A percentile compares a stretch with the other conserved stretches of the same genome.
These are phyloP conservation scores for Candida sp. DNA, from an alignment of 1,139 yeast genomes.

Conservation along the genomic window DNA sequence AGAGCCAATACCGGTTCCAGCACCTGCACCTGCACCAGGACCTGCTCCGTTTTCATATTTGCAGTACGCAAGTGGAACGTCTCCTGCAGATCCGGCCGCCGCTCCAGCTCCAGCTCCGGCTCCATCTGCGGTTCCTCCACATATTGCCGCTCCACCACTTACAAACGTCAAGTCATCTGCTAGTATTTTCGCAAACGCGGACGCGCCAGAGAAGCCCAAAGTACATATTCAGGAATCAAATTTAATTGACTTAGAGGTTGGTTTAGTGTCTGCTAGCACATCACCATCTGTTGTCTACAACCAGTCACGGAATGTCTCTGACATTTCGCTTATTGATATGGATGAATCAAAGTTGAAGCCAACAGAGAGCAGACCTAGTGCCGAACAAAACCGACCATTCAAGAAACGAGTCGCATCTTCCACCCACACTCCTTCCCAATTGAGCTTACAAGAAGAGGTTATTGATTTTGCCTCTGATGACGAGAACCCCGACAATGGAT, in stretches of 20 bases:
- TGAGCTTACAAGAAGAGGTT: conserved; percentile 47
- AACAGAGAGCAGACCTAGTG: neutral
- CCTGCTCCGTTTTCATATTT: neutral
- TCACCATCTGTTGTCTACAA: conserved; percentile 24
- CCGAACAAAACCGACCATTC: conserved; percentile 27
- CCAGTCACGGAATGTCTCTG: conserved; percentile 18
- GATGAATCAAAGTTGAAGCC: conserved; percentile 20
- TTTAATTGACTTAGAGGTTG: conserved; percentile 46
- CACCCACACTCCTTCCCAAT: conserved; percentile 32
- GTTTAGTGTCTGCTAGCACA: conserved; percentile 36
- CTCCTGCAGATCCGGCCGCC: neutral
- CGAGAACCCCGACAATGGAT: conserved; percentile 43
- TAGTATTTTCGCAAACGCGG: conserved; percentile 6
- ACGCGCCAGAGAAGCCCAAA: neutral
- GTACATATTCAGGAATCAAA: conserved; percentile 19
- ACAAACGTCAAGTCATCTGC: conserved; percentile 6
- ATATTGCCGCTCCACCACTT: neutral
- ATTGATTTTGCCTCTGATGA: conserved; percentile 55
- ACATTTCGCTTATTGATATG: conserved; percentile 36
- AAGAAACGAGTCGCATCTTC: conserved; percentile 37
- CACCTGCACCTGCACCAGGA: too few relatives aligned
- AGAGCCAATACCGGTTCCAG: conserved; percentile 1
- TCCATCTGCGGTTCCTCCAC: neutral
- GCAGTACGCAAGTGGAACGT: neutral
- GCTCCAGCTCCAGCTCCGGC: too few relatives aligned